Evolutionary conservation across 2,329 filamentous ascomycete species (phyloP), one percentile per base, ranked within the genome.

Genomic region (Calonectria ilicicola): DNA sequence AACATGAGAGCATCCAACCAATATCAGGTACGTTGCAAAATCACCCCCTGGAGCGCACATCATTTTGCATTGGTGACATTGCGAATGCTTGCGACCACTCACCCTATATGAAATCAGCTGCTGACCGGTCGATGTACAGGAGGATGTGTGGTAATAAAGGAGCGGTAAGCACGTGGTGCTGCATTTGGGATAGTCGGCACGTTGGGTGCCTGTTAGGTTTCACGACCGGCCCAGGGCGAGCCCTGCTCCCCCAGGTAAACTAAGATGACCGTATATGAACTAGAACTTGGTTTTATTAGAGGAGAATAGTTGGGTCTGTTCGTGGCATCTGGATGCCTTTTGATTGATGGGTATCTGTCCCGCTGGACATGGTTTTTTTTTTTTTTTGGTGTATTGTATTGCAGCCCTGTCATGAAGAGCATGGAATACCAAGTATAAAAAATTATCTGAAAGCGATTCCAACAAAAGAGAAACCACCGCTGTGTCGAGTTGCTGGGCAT

Each of bases 1-100:
- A 93, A 93, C 80, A 98, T 99, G 96, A 93, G 97, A 81, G 93
- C 94, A 77, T 92, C 93, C 76, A 98, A 98, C 85, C 95, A 97
- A 85, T 99, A 99, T 88, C 97, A 99, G 90, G 97, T 93, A 90
- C 73, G 87, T 85, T 35, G 38, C 65, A 35, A 42, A 35, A n/a
- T 60, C 23, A 32, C 38, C 21, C 42, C n/a, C 29, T 21, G 9
- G 23, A 44, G 44, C 29, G 35, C 44, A 32, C 26, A 8, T 29
- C 21, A 15, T 44, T 40, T 38, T n/a, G 38, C 46, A 32, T 29
- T 17, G 35, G 38, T n/a, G 56, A 53, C 32, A 15, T 32, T 60
- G 53, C 15, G 12, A 67, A 72, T 70, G 53, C 32, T 21, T 23
- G 56, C 44, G 29, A 23, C 21, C 35, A 44, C 26, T 29, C 47